A percentile compares a stretch with the other conserved stretches of the same genome.
These are phyloP conservation scores for Lachnellula cervina DNA, from an alignment of 2,329 filamentous ascomycete genomes.

Conservation along the genomic window DNA sequence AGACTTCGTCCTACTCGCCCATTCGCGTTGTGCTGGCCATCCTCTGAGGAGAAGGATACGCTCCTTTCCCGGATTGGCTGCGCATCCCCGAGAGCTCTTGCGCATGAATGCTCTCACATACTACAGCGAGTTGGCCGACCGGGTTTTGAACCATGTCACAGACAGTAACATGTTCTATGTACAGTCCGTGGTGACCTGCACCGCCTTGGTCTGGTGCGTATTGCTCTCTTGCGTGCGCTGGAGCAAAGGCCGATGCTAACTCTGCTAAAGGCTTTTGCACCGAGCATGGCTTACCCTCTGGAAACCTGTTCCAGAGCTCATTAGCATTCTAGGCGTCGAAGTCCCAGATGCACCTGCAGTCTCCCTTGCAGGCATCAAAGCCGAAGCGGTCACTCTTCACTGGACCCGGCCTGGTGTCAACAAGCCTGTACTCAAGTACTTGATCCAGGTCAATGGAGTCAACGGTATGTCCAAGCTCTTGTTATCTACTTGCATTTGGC, in stretches of 20 bases:
- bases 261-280: constrained; percentile 63
- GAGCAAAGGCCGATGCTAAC: constrained; percentile 13
- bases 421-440: constrained; percentile 69
- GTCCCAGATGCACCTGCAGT: constrained; percentile 87
- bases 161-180: constrained; percentile 30
- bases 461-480: constrained; percentile 56
- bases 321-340: constrained; percentile 87
- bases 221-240: constrained; percentile 4
- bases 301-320: constrained; percentile 86
- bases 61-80: neutral
- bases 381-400: constrained; percentile 81
- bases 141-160: constrained; percentile 31
- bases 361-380: constrained; percentile 81
- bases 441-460: constrained; percentile 90
- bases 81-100: neutral
- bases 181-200: constrained; percentile 31
- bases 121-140: constrained; percentile 29
- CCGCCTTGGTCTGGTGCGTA: constrained; percentile 30
- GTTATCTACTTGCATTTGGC: neutral
- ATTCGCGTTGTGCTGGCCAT: neutral
- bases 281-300: constrained; percentile 84
- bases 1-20: neutral
- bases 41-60: neutral
- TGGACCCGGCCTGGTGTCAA: constrained; percentile 72
- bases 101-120: constrained; percentile 33